phyloP scores from a whole-genome alignment of 441 rosid genomes.

The Populus tomentosa region DNA sequence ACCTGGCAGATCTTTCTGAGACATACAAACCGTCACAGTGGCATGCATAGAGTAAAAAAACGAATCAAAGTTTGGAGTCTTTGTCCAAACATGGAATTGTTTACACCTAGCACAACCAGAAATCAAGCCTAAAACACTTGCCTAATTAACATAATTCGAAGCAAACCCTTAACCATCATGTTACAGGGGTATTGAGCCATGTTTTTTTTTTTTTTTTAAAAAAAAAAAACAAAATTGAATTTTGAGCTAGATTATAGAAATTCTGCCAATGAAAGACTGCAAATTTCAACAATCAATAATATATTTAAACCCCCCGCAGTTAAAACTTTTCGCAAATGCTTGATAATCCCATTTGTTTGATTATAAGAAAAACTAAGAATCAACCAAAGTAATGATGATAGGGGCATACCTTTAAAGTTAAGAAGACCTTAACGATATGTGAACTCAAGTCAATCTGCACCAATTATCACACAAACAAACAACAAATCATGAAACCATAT shows the following conservation, averaged over 20 bases:
- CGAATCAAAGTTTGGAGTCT: neutral
- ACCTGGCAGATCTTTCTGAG: neutral
- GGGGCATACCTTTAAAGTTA: constrained; percentile 76
- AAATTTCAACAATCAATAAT: neutral
- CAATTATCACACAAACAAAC: constrained; percentile 19
- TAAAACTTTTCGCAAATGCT: neutral
- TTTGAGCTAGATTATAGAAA: neutral
- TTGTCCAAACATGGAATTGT: neutral
- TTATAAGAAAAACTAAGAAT: neutral
- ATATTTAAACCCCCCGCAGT: neutral
- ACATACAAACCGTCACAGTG: neutral
- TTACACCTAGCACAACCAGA: neutral
- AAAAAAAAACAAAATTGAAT: neutral
- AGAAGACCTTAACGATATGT: constrained; percentile 73
- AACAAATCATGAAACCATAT: neutral
- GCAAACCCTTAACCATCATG: neutral
- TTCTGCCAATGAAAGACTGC: neutral
- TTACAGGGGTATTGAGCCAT: neutral
- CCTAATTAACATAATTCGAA: neutral
- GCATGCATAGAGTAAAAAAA: neutral
- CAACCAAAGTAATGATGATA: neutral
- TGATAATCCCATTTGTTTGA: neutral
- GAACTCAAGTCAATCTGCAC: constrained; percentile 93
- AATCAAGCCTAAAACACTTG: neutral
- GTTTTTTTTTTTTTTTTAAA: no score